Conservation (phyloP, 352 stramenopile genomes). For the Globisporangium radiosum region DNA sequence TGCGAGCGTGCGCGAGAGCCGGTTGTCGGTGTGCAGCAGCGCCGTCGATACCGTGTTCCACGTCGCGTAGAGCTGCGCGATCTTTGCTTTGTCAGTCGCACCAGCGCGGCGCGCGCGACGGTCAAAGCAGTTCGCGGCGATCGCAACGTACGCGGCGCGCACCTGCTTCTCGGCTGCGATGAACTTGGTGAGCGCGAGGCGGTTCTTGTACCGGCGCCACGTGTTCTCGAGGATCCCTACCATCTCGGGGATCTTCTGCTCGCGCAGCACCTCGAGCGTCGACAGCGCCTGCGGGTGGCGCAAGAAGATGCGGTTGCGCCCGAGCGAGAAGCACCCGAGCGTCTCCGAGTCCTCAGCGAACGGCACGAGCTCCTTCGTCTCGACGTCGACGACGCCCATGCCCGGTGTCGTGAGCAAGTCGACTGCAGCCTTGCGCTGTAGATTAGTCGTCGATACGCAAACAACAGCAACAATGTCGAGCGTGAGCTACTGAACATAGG, state of each 20-base stretch:
- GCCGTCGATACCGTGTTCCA: constrained; percentile 53
- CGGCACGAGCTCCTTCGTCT: constrained; percentile 45
- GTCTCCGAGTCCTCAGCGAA: constrained; percentile 73
- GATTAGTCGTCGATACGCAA: not conserved
- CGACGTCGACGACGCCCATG: constrained; percentile 48
- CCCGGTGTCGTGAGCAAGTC: constrained; percentile 61
- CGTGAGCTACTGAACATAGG: no score
- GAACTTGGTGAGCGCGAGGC: constrained; percentile 51
- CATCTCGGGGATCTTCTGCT: constrained; percentile 69
- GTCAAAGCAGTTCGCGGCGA: constrained; percentile 62
- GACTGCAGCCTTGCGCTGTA: constrained; percentile 57
- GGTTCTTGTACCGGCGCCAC: constrained; percentile 81
- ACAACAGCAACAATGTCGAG: no score
- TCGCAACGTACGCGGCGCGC: constrained; percentile 34
- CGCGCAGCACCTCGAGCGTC: constrained; percentile 74
- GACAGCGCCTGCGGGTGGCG: constrained; percentile 85
- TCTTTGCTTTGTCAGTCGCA: constrained; percentile 43
- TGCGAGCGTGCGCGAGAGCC: constrained; percentile 35
- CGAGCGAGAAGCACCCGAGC: constrained; percentile 75
- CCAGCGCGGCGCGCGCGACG: constrained; percentile 55
- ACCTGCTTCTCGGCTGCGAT: constrained; percentile 49
- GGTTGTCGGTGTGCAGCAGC: constrained; percentile 44
- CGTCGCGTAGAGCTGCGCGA: constrained; percentile 48
- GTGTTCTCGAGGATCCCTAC: constrained; percentile 82
- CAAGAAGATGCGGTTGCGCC: constrained; percentile 88